Percentiles rank a stretch among this genome's conserved stretches.
phyloP scores from a whole-genome alignment of 129 eudicot species.

The Flaveria trinervia region DNA sequence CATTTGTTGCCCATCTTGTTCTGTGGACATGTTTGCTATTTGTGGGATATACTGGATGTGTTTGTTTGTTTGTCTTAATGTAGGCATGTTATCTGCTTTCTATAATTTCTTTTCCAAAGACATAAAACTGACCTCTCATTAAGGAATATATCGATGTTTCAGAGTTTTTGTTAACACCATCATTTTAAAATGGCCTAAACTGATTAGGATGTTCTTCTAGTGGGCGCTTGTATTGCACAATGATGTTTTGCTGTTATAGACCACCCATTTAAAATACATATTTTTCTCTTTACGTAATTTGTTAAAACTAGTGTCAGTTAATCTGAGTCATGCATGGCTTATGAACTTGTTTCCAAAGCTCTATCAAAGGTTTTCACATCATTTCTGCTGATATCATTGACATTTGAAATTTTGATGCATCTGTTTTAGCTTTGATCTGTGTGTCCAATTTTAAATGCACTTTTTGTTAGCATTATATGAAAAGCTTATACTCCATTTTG shows the following conservation, averaged over 20 bases:
- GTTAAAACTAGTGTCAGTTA: background rate
- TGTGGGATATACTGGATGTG: constrained; percentile 6
- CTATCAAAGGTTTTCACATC: background rate
- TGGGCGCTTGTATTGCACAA: background rate
- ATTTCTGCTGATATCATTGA: background rate
- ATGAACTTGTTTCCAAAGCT: background rate
- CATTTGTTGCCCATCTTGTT: too few relatives aligned
- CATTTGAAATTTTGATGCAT: constrained; percentile 1
- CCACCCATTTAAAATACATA: background rate
- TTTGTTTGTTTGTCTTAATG: too few relatives aligned
- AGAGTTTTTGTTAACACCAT: background rate
- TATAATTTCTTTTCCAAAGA: background rate
- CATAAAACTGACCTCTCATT: too few relatives aligned
- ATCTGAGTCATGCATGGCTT: background rate
- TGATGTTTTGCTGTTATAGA: background rate
- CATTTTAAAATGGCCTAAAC: background rate
- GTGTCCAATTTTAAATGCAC: background rate
- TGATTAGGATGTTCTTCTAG: background rate
- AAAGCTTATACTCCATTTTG: background rate
- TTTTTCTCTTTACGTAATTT: background rate
- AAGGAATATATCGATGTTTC: background rate
- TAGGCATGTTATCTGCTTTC: background rate
- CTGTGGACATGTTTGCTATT: background rate
- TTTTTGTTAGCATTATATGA: constrained; percentile 18
- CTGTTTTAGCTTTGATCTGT: background rate